These are phyloP conservation scores for Scolecobasidium constrictum DNA, from an alignment of 2,329 filamentous ascomycete genomes.

Conservation along the genomic window DNA sequence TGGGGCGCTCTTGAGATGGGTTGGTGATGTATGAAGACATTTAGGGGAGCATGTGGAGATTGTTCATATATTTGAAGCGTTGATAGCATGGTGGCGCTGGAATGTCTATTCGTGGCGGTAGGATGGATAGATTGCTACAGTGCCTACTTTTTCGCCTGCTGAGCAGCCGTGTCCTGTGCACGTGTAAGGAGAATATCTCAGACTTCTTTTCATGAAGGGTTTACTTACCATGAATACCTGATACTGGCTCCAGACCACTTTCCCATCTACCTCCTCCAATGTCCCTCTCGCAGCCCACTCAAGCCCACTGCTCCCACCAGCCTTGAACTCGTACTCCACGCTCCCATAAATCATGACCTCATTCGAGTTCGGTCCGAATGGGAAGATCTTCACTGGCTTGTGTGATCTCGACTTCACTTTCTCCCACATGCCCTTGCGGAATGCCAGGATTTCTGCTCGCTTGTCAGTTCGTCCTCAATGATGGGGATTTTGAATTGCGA, in stretches of 20 bases:
- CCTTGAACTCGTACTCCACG: conserved; percentile 42
- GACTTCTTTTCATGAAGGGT: not conserved
- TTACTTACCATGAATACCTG: conserved; percentile 42
- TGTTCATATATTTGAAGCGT: no score
- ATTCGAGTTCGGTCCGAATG: conserved; percentile 33
- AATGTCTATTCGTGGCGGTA: no score
- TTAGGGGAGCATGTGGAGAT: not conserved
- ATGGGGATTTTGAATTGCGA: conserved; percentile 11
- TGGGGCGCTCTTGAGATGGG: conserved; percentile 45
- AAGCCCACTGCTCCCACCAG: conserved; percentile 33
- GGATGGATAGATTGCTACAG: no score
- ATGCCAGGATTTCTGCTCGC: conserved; percentile 35
- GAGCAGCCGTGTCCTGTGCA: not conserved
- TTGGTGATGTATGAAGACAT: conserved; percentile 21
- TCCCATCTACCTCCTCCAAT: conserved; percentile 39
- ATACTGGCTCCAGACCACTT: conserved; percentile 43
- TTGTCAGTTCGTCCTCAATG: no score
- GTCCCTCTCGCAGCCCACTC: conserved; percentile 47
- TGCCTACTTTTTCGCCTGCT: no score
- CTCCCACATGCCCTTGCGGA: conserved; percentile 44
- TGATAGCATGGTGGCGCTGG: no score
- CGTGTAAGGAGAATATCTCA: not conserved
- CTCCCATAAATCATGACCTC: conserved; percentile 45
- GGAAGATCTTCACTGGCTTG: conserved; percentile 36
- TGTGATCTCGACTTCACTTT: conserved; percentile 38